phyloP scores from a whole-genome alignment of 495 filamentous ascomycete species.

The Penicillium subrubescens region DNA sequence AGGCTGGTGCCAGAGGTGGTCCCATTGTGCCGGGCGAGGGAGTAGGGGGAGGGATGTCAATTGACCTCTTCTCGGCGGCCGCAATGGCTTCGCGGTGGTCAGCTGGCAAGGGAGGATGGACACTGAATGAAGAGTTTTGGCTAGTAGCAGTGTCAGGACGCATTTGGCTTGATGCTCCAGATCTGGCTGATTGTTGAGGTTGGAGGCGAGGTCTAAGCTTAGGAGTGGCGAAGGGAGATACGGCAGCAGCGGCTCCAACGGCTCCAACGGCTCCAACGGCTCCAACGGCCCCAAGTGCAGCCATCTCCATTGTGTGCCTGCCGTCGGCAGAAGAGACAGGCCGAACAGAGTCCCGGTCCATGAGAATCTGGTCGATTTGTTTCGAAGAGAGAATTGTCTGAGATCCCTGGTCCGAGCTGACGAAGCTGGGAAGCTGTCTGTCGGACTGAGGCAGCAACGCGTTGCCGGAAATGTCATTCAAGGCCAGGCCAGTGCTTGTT shows the following conservation, averaged over 20 bases:
- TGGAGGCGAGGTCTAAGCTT: slow-evolving; percentile 40
- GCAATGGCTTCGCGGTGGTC: slow-evolving; percentile 85
- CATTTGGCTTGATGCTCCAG: slow-evolving; percentile 35
- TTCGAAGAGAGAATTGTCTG: slow-evolving; percentile 76
- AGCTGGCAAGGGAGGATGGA: slow-evolving; percentile 73
- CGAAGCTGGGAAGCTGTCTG: slow-evolving; percentile 37
- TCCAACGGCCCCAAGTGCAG: slow-evolving; percentile 15
- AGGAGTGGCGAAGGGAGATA: slow-evolving; percentile 42
- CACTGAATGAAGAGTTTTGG: slow-evolving; percentile 43
- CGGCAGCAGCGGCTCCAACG: not conserved
- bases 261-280: slow-evolving; percentile 9
- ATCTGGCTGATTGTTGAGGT: slow-evolving; percentile 34
- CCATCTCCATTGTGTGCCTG: slow-evolving; percentile 34
- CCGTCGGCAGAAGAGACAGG: slow-evolving; percentile 40
- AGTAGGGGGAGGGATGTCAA: slow-evolving; percentile 44
- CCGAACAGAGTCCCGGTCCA: slow-evolving; percentile 40
- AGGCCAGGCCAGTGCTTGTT: slow-evolving; percentile 43
- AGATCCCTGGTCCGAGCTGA: slow-evolving; percentile 65
- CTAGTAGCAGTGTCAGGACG: slow-evolving; percentile 75
- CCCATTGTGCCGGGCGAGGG: slow-evolving; percentile 69
- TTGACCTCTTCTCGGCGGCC: slow-evolving; percentile 65
- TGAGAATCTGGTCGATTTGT: slow-evolving; percentile 68
- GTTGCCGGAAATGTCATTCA: slow-evolving; percentile 50
- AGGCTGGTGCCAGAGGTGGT: slow-evolving; percentile 81
- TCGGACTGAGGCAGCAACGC: slow-evolving; percentile 31